Evolutionary conservation across 441 rosid genomes (phyloP).

Genomic region (Brassica hybrid): DNA sequence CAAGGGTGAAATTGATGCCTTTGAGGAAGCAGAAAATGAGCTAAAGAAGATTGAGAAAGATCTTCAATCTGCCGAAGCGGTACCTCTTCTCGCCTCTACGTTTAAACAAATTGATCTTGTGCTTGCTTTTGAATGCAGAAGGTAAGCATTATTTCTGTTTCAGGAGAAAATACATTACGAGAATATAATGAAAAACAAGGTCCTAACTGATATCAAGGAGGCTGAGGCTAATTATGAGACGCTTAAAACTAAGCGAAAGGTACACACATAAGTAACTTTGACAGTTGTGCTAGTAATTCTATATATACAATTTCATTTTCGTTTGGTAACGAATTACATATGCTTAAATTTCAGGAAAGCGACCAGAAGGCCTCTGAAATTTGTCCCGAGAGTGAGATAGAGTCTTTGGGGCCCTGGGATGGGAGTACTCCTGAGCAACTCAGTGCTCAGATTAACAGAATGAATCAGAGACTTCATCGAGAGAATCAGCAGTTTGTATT

Average conservation of each 20-base stretch:
- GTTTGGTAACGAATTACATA: slow-evolving; percentile 5
- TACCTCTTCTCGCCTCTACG: slow-evolving; percentile 38
- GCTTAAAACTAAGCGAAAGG: slow-evolving; percentile 70
- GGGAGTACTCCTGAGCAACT: slow-evolving; percentile 89
- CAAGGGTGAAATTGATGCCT: slow-evolving; percentile 73
- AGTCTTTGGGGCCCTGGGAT: slow-evolving; percentile 77
- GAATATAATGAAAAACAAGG: slow-evolving; percentile 76
- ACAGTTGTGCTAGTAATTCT: background rate
- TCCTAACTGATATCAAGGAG: slow-evolving; percentile 66
- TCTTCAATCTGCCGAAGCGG: slow-evolving; percentile 65
- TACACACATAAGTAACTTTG: slow-evolving; percentile 30
- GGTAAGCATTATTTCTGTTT: slow-evolving; percentile 39
- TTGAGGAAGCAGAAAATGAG: slow-evolving; percentile 79
- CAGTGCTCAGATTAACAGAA: slow-evolving; percentile 68
- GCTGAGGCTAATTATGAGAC: slow-evolving; percentile 67
- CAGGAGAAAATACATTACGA: slow-evolving; percentile 87
- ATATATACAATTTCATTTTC: no score
- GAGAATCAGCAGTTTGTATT: slow-evolving; percentile 76
- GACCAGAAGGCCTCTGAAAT: slow-evolving; percentile 90
- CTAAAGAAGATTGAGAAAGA: slow-evolving; percentile 75
- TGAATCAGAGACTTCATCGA: slow-evolving; percentile 75
- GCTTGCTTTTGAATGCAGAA: slow-evolving; percentile 29
- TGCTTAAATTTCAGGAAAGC: slow-evolving; percentile 61
- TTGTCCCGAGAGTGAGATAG: slow-evolving; percentile 87
- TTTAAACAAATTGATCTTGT: slow-evolving; percentile 17